Evolutionary conservation across 257 asterid species (phyloP), one percentile per base, ranked within the genome.

Genomic region (Voacanga thouarsii): DNA sequence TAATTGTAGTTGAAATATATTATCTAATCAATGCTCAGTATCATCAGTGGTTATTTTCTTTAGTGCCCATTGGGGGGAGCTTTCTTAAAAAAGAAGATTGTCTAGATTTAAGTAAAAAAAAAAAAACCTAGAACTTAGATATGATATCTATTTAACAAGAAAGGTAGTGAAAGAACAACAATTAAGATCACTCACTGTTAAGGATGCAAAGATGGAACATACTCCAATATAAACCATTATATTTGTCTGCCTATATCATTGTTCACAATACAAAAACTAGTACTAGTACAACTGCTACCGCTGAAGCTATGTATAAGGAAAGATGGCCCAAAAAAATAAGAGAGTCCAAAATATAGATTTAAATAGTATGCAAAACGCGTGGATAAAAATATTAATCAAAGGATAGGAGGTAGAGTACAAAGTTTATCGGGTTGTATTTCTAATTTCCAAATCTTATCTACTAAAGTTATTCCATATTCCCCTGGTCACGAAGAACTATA

Each of bases 401-500:
- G 21, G 64, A 30, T 47, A 55, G 66, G 2, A 24, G 49, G 51
- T 33, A 68, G 51, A 51, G 77, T 78, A 84, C 67, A 75, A n/a
- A 37, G 44, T 71, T 57, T 77, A 90, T 97, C 94, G 78, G 98
- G 97, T 83, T 90, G 98, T 78, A 76, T 82, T 51, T 97, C 97
- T 74, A 91, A 71, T 76, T 82, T 90, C 98, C 98, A 93, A 60
- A 93, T 91, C 73, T 91, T 96, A 70, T 93, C 97, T n/a, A 91
- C 98, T 76, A 96, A 93, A 86, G 77, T 86, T 75, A 91, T 88
- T 78, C 85, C 81, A 75, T 92, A 96, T 83, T 93, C 98, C 37
- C 90, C 93, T 3, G 98, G 98, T 82, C 98, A 89, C 91, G 98
- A 85, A 93, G 92, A 82, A 93, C 98, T 64, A 93, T 91, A 78